Conservation (phyloP, 2,329 filamentous ascomycete species). For the Arthrobotrys iridis region DNA sequence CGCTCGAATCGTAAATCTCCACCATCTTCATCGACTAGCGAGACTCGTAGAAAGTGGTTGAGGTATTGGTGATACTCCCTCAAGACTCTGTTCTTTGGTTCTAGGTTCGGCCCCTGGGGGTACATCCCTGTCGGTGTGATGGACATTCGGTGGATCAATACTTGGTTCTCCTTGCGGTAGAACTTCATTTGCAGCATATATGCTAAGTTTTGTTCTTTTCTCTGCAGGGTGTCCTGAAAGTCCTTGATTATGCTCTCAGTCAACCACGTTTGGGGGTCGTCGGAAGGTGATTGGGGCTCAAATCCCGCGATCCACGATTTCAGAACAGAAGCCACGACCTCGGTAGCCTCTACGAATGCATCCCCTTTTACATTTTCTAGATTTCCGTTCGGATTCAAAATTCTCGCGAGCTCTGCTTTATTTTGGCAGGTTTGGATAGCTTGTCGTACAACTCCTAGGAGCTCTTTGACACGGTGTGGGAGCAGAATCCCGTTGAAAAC, state of each 20-base stretch:
- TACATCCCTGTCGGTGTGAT: conserved; percentile 71
- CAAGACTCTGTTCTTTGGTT: conserved; percentile 76
- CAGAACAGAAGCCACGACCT: conserved; percentile 63
- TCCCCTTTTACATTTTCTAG: conserved; percentile 58
- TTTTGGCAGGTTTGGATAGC: background rate
- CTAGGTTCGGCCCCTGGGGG: conserved; percentile 71
- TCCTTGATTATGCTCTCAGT: conserved; percentile 61
- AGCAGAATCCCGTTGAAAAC: conserved; percentile 72
- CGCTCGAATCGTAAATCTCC: conserved; percentile 70
- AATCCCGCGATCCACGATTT: conserved; percentile 67
- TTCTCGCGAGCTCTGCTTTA: background rate
- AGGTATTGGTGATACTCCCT: conserved; percentile 71
- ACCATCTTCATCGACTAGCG: conserved; percentile 79
- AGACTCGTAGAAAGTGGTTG: conserved; percentile 75
- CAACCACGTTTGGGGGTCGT: conserved; percentile 66
- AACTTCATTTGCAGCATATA: conserved; percentile 51
- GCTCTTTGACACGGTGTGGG: conserved; percentile 65
- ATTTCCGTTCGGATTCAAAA: conserved; percentile 50
- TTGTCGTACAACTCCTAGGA: conserved; percentile 64
- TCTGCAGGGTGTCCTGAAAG: conserved; percentile 60
- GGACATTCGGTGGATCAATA: conserved; percentile 67
- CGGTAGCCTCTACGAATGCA: conserved; percentile 19
- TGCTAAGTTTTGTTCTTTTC: conserved; percentile 56
- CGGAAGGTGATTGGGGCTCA: conserved; percentile 68
- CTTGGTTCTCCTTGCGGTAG: conserved; percentile 62